Evolutionary conservation across 2,329 filamentous ascomycete species (phyloP).

Genomic region (Xylariomycetidae sp.): DNA sequence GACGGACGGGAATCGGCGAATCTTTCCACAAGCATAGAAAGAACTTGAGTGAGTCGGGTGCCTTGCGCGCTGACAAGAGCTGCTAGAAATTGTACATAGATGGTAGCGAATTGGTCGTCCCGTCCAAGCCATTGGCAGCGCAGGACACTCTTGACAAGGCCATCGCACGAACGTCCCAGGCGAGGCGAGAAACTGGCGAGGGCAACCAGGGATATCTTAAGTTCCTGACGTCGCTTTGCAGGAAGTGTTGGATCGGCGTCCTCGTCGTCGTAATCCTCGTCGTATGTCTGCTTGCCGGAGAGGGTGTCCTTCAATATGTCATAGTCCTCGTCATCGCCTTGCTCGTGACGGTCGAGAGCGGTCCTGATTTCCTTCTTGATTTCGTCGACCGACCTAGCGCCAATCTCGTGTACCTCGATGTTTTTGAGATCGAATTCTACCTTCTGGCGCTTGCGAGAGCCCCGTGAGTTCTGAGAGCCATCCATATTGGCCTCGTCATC

Average conservation of each 20-base stretch:
- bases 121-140: constrained; percentile 61
- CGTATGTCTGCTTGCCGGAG: constrained; percentile 41
- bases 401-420: constrained; percentile 53
- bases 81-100: constrained; percentile 64
- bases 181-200: constrained; percentile 58
- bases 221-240: constrained; percentile 40
- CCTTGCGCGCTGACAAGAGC: constrained; percentile 79
- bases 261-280: constrained; percentile 43
- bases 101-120: constrained; percentile 60
- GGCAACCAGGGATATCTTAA: constrained; percentile 59
- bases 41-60: constrained; percentile 67
- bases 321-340: constrained; percentile 56
- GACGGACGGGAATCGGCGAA: constrained; percentile 54
- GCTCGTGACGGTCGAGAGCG: constrained; percentile 52
- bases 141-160: constrained; percentile 55
- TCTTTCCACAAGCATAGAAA: constrained; percentile 76
- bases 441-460: constrained; percentile 49
- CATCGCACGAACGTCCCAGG: constrained; percentile 54
- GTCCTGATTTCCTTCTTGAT: constrained; percentile 51
- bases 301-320: constrained; percentile 58
- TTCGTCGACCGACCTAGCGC: constrained; percentile 47
- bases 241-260: constrained; percentile 32
- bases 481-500: constrained; percentile 28
- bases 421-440: constrained; percentile 56
- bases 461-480: constrained; percentile 37